Conservation (phyloP, 768 basidiomycete genomes). For the Cubamyces sp. region DNA sequence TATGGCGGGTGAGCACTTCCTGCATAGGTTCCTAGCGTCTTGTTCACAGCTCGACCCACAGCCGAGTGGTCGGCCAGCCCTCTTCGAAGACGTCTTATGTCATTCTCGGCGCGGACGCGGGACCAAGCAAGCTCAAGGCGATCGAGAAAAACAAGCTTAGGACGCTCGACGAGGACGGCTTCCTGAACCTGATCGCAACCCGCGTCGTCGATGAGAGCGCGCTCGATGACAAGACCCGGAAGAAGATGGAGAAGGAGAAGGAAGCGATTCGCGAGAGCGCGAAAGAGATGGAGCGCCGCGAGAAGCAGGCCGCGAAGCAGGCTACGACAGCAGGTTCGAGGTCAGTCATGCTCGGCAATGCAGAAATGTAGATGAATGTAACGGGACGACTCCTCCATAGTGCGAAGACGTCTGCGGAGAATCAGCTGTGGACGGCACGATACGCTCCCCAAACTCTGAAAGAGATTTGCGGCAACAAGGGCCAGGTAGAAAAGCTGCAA, state of each 20-base stretch:
- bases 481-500: conserved; percentile 84
- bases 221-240: conserved; percentile 74
- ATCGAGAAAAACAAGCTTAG: conserved; percentile 80
- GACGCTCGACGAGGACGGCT: conserved; percentile 86
- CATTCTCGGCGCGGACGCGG: conserved; percentile 85
- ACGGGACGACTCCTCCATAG: background rate
- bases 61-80: conserved; percentile 84
- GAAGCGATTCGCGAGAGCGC: conserved; percentile 74
- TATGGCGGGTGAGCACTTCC: conserved; percentile 77
- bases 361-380: background rate
- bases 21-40: background rate
- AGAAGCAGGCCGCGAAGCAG: conserved; percentile 54
- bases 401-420: conserved; percentile 27
- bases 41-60: conserved; percentile 37
- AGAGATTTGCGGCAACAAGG: conserved; percentile 96
- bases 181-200: conserved; percentile 79
- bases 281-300: conserved; percentile 76
- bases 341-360: background rate
- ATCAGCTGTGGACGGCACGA: conserved; percentile 92
- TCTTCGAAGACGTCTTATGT: conserved; percentile 92
- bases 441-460: conserved; percentile 89
- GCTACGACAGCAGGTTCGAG: conserved; percentile 28
- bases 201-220: conserved; percentile 45
- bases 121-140: conserved; percentile 82
- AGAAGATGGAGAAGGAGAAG: conserved; percentile 82